phyloP scores from a whole-genome alignment of 164 flowering plant species.

The Akebia trifoliata region DNA sequence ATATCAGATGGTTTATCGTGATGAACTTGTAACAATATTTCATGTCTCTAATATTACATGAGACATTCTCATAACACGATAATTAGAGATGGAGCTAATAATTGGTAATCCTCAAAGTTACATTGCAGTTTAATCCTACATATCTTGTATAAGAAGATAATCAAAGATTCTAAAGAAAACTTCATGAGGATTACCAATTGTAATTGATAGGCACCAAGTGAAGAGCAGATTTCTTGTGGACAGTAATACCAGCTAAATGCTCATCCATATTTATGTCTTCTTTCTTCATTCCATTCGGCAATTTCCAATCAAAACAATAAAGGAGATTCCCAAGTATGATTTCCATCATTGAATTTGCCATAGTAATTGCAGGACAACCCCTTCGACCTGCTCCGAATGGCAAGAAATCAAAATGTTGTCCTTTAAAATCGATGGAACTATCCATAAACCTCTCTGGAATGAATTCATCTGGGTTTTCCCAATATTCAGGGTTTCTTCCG shows the following conservation, averaged over 20 bases:
- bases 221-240: conserved; percentile 18
- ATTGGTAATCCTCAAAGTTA: no score
- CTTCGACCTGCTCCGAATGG: conserved; percentile 20
- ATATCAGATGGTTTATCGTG: no score
- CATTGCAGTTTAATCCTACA: no score
- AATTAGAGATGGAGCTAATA: no score
- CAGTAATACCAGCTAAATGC: neutral
- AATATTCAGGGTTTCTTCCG: conserved; percentile 4
- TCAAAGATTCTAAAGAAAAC: no score
- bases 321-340: conserved; percentile 14
- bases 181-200: neutral
- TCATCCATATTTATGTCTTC: conserved; percentile 12
- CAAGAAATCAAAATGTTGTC: conserved; percentile 12
- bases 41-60: no score
- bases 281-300: conserved; percentile 11
- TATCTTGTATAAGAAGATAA: no score
- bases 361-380: conserved; percentile 13
- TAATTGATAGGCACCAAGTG: conserved; percentile 7
- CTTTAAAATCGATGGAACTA: conserved; percentile 9
- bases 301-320: conserved; percentile 11
- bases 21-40: no score
- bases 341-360: conserved; percentile 10
- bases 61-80: no score
- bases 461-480: conserved; percentile 19
- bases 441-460: conserved; percentile 17